Percentiles rank a stretch among this genome's conserved stretches.
Conservation (phyloP, 2,329 filamentous ascomycete genomes). For the Colletotrichum lentis region DNA sequence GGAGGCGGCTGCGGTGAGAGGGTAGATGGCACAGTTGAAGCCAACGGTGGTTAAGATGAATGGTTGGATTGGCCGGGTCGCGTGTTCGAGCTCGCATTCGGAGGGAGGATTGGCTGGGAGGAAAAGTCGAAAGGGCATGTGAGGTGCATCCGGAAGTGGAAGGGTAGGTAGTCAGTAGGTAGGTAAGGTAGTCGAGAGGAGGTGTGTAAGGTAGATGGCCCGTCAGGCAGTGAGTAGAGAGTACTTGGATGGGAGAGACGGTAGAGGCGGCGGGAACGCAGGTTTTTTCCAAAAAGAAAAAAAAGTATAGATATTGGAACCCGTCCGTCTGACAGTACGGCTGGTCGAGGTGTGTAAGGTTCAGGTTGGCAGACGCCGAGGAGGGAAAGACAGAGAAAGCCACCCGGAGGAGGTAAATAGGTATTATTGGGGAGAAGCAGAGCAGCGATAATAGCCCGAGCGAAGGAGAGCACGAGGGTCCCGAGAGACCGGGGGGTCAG, state of each 20-base stretch:
- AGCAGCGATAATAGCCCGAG: constrained; percentile 29
- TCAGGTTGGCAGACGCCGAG: neutral
- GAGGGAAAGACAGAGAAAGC: neutral
- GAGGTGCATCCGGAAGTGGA: constrained; percentile 17
- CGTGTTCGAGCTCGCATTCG: constrained; percentile 26
- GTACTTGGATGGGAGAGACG: neutral
- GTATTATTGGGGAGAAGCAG: neutral
- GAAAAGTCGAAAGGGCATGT: constrained; percentile 12
- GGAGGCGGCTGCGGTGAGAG: neutral
- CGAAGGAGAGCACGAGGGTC: constrained; percentile 30
- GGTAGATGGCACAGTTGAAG: neutral
- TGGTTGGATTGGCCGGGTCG: neutral
- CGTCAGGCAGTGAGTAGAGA: too few species aligned
- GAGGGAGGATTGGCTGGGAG: neutral
- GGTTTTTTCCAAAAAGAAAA: neutral
- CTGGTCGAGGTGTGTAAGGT: constrained; percentile 7
- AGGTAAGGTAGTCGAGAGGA: neutral
- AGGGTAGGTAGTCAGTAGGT: too few species aligned
- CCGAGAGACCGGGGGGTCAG: constrained; percentile 22
- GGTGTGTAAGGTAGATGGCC: neutral
- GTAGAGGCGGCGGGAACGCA: neutral
- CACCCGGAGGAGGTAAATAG: neutral
- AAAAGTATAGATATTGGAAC: neutral
- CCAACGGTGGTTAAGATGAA: neutral
- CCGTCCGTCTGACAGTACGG: neutral